phyloP scores from a whole-genome alignment of 2,329 filamentous ascomycete genomes.

The Verticillium nonalfalfae region DNA sequence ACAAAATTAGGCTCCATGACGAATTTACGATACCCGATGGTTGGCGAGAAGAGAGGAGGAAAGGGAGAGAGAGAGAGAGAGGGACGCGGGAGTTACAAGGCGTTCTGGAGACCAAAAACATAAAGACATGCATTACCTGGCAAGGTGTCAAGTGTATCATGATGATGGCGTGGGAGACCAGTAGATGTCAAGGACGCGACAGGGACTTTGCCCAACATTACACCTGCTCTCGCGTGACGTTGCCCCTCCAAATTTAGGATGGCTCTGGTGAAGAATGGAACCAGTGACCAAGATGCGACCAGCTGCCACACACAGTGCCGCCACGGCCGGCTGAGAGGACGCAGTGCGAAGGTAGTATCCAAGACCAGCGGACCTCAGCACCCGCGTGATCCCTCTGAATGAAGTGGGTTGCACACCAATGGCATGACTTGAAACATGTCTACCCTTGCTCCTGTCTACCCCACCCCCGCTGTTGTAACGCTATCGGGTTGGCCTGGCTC shows the following conservation, averaged over 20 bases:
- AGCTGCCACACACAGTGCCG: not conserved
- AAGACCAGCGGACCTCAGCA: not conserved
- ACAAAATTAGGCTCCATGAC: conserved; percentile 7
- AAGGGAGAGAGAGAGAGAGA: not conserved
- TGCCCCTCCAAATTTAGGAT: too few species aligned
- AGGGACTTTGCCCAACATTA: not conserved
- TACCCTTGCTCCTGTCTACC: not conserved
- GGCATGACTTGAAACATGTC: not conserved
- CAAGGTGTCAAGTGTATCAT: not conserved
- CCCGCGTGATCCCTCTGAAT: not conserved
- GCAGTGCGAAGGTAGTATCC: not conserved
- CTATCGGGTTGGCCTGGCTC: not conserved
- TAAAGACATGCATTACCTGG: not conserved
- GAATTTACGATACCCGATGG: not conserved
- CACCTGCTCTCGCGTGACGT: too few species aligned
- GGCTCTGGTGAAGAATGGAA: too few species aligned
- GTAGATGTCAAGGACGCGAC: not conserved
- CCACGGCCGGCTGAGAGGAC: not conserved
- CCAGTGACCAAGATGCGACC: not conserved
- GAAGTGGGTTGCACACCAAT: not conserved
- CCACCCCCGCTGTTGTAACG: not conserved
- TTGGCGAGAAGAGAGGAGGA: not conserved
- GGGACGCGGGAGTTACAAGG: not conserved
- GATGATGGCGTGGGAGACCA: too few species aligned
- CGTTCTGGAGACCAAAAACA: not conserved